phyloP scores from a whole-genome alignment of 345 rosid species.

The Populus ilicifolia region DNA sequence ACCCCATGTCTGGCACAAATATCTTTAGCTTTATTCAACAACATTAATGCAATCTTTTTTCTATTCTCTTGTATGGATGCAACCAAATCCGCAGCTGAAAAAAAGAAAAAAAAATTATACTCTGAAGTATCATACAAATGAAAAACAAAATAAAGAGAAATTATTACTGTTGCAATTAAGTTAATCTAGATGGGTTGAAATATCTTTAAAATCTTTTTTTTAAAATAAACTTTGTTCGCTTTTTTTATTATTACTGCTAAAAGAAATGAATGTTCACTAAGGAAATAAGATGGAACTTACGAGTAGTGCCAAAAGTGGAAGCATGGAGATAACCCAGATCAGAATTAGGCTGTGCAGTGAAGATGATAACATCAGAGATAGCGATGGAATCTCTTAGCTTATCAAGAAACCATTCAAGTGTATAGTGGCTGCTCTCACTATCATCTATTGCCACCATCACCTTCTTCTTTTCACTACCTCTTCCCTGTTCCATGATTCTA shows the following conservation, averaged over 20 bases:
- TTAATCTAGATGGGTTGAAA: too few relatives aligned
- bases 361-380: constrained; percentile 47
- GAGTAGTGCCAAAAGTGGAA: constrained; percentile 50
- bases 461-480: constrained; percentile 38
- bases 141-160: background rate
- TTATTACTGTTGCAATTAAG: too few relatives aligned
- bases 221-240: background rate
- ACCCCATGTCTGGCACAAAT: constrained; percentile 57
- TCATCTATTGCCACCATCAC: constrained; percentile 81
- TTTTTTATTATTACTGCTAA: background rate
- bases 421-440: constrained; percentile 62
- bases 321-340: constrained; percentile 49
- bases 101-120: background rate
- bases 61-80: constrained; percentile 44
- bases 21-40: constrained; percentile 40
- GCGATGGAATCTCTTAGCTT: constrained; percentile 40
- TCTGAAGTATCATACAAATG: background rate
- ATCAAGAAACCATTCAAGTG: constrained; percentile 58
- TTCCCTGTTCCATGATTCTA: constrained; percentile 24
- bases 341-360: constrained; percentile 45
- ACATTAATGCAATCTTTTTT: constrained; percentile 33
- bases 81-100: constrained; percentile 56
- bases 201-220: too few relatives aligned
- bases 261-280: background rate
- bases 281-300: constrained; percentile 27